These are phyloP conservation scores for Epichloe baconii DNA, from an alignment of 2,329 filamentous ascomycete genomes.

Conservation along the genomic window DNA sequence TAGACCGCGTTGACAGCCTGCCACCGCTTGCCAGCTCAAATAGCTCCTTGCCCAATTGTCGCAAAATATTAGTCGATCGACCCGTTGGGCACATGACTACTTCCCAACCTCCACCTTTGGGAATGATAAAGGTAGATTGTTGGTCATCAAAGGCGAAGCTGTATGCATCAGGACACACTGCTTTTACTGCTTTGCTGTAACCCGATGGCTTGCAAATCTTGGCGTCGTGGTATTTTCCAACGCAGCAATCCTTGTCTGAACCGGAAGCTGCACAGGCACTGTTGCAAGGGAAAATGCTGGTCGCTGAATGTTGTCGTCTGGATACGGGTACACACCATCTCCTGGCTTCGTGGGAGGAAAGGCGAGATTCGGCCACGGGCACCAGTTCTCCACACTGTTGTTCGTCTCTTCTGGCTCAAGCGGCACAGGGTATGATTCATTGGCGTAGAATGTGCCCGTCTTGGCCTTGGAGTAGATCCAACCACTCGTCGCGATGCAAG, in stretches of 20 bases:
- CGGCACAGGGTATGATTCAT: slow-evolving; percentile 51
- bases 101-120: slow-evolving; percentile 61
- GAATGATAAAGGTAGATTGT: slow-evolving; percentile 47
- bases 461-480: slow-evolving; percentile 41
- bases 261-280: slow-evolving; percentile 63
- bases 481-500: slow-evolving; percentile 60
- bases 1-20: slow-evolving; percentile 19
- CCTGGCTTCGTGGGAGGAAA: slow-evolving; percentile 55
- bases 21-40: slow-evolving; percentile 31
- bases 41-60: slow-evolving; percentile 36
- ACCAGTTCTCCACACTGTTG: slow-evolving; percentile 52
- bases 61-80: slow-evolving; percentile 45
- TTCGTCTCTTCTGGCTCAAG: slow-evolving; percentile 49
- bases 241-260: slow-evolving; percentile 59
- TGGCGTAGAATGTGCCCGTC: slow-evolving; percentile 47
- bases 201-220: slow-evolving; percentile 50
- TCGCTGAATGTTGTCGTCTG: slow-evolving; percentile 57
- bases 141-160: slow-evolving; percentile 56
- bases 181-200: slow-evolving; percentile 59
- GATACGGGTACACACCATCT: slow-evolving; percentile 70
- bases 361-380: slow-evolving; percentile 65
- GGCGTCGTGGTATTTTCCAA: slow-evolving; percentile 51
- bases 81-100: slow-evolving; percentile 62
- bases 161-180: slow-evolving; percentile 72
- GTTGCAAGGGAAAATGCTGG: slow-evolving; percentile 67